Conservation (phyloP, 768 basidiomycete genomes). For the Xerocomus brunneocitrinus region DNA sequence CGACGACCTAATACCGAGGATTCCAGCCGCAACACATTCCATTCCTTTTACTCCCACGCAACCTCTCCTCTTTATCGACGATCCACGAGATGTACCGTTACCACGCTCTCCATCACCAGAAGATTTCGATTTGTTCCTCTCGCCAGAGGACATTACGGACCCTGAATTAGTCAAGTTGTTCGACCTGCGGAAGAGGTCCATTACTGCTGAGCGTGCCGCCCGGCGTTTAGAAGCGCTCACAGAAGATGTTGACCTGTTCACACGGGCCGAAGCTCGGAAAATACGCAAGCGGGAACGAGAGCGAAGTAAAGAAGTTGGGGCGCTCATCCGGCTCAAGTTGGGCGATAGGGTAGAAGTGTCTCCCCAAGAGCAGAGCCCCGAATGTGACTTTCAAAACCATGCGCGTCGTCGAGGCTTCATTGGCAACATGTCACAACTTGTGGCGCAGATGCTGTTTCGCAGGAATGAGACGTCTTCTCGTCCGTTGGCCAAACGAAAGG, state of each 20-base stretch:
- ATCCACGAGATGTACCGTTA: constrained; percentile 34
- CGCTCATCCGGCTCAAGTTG: constrained; percentile 54
- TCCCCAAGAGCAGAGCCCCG: constrained; percentile 25
- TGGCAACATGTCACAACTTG: constrained; percentile 37
- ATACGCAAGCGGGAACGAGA: constrained; percentile 50
- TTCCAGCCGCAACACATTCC: neutral
- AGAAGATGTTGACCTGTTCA: constrained; percentile 35
- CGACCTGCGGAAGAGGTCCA: constrained; percentile 37
- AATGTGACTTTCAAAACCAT: constrained; percentile 15
- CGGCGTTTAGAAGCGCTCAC: constrained; percentile 29
- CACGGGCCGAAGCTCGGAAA: constrained; percentile 41
- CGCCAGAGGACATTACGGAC: constrained; percentile 30
- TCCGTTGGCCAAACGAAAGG: constrained; percentile 36
- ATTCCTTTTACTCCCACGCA: constrained; percentile 17
- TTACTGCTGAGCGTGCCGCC: constrained; percentile 32
- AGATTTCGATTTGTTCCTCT: constrained; percentile 35
- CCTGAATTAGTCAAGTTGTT: constrained; percentile 38
- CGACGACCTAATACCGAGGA: constrained; percentile 36
- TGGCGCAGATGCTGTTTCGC: constrained; percentile 46
- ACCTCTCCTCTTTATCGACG: constrained; percentile 41
- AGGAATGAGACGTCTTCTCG: constrained; percentile 35
- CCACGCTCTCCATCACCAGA: constrained; percentile 44
- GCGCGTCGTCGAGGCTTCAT: constrained; percentile 22
- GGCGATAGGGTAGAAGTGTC: constrained; percentile 23
- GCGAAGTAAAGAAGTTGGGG: constrained; percentile 49